These are phyloP conservation scores for Candida xyloterini DNA, from an alignment of 805 yeast species.

Conservation along the genomic window DNA sequence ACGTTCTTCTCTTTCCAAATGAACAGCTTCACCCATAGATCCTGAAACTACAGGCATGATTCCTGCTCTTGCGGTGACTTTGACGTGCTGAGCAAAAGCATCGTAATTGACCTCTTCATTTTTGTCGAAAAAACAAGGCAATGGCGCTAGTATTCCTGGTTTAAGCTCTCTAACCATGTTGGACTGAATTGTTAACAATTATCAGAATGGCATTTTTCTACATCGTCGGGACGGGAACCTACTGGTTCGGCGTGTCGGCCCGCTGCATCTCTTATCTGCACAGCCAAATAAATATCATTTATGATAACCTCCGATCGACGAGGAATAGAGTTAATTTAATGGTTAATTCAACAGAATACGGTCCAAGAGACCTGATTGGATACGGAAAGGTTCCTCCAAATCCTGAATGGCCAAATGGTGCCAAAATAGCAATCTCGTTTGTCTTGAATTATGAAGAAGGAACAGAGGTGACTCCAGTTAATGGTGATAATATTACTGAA, in stretches of 20 bases:
- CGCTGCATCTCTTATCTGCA: conserved; percentile 1
- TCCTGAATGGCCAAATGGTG: conserved; percentile 25
- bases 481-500: conserved; percentile 18
- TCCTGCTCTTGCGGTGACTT: conserved; percentile 19
- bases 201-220: no score
- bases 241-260: neutral
- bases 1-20: conserved; percentile 34
- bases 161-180: conserved; percentile 10
- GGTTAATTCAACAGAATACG: conserved; percentile 16
- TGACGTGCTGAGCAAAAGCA: conserved; percentile 19
- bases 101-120: conserved; percentile 31
- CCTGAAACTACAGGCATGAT: conserved; percentile 37
- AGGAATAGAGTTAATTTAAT: neutral
- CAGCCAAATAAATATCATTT: neutral
- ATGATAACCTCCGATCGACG: neutral
- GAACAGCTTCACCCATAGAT: conserved; percentile 40
- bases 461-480: conserved; percentile 21
- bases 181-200: neutral
- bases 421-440: conserved; percentile 24
- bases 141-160: conserved; percentile 15
- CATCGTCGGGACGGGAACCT: neutral
- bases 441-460: conserved; percentile 31
- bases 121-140: conserved; percentile 18
- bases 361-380: conserved; percentile 19
- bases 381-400: conserved; percentile 26